These are phyloP conservation scores for Pythium angustatum DNA, from an alignment of 352 stramenopile genomes.

Conservation along the genomic window DNA sequence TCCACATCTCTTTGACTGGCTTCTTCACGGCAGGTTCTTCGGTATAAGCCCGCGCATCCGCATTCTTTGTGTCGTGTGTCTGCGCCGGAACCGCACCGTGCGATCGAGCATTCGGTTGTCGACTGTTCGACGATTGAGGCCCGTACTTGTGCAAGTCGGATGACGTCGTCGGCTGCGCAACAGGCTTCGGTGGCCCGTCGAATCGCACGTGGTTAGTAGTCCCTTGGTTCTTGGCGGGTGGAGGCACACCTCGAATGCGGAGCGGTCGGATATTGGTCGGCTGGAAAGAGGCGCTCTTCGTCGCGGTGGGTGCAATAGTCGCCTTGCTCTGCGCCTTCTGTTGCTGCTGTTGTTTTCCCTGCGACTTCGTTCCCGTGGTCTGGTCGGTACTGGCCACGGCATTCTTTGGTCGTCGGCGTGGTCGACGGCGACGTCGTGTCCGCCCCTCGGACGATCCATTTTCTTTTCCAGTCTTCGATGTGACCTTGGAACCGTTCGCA, in stretches of 20 bases:
- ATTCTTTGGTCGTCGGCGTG: constrained; percentile 27
- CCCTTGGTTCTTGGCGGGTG: neutral
- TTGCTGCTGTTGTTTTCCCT: neutral
- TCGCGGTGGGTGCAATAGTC: neutral
- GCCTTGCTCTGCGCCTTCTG: neutral
- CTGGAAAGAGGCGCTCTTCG: neutral
- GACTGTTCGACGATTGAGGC: constrained; percentile 29
- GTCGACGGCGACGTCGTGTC: constrained; percentile 25
- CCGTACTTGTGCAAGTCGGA: constrained; percentile 62
- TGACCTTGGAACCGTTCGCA: neutral
- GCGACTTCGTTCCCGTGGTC: neutral
- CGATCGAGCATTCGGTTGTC: neutral
- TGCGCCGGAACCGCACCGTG: neutral
- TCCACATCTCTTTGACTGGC: constrained; percentile 62
- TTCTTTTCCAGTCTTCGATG: neutral
- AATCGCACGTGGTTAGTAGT: constrained; percentile 31
- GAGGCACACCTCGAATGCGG: constrained; percentile 27
- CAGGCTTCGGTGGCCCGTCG: constrained; percentile 14
- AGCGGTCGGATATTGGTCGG: constrained; percentile 29
- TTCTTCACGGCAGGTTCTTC: constrained; percentile 34
- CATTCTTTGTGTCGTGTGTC: neutral
- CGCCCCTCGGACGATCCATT: constrained; percentile 1
- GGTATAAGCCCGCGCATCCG: constrained; percentile 7
- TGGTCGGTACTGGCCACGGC: neutral
- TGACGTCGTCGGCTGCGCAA: neutral